Evolutionary conservation across 371 early-diverging fungal genomes (phyloP).

Genomic region (Fennellomyces sp.): DNA sequence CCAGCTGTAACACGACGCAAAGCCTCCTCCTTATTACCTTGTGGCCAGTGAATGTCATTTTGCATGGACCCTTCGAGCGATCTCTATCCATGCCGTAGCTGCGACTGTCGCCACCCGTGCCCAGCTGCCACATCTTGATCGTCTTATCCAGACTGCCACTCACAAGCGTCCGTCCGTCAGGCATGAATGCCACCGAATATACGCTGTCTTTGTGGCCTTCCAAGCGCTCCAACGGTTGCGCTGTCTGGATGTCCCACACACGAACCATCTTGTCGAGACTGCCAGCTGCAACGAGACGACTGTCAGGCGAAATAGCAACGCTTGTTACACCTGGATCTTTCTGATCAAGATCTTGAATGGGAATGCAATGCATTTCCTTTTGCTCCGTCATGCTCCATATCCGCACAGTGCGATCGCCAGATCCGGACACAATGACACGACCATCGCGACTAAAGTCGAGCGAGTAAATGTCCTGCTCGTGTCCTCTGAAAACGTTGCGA

Average conservation of each 20-base stretch:
- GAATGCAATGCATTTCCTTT: slow-evolving; percentile 64
- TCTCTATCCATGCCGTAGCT: slow-evolving; percentile 30
- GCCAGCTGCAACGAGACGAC: slow-evolving; percentile 73
- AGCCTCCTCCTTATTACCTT: slow-evolving; percentile 24
- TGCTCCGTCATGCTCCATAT: slow-evolving; percentile 85
- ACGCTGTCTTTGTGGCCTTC: slow-evolving; percentile 95
- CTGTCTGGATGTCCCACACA: slow-evolving; percentile 84
- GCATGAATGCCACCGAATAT: slow-evolving; percentile 93
- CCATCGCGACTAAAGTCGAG: slow-evolving; percentile 94
- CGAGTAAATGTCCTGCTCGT: slow-evolving; percentile 94
- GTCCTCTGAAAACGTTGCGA: slow-evolving; percentile 74
- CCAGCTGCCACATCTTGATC: slow-evolving; percentile 88
- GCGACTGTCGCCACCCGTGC: slow-evolving; percentile 27
- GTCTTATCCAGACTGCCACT: slow-evolving; percentile 95
- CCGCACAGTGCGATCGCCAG: slow-evolving; percentile 88
- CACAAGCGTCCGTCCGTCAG: slow-evolving; percentile 86
- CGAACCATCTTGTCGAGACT: slow-evolving; percentile 90
- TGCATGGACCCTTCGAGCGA: slow-evolving; percentile 37
- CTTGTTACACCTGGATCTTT: slow-evolving; percentile 93
- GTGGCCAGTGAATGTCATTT: slow-evolving; percentile 57
- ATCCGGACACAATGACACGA: slow-evolving; percentile 84
- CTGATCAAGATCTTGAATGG: slow-evolving; percentile 73
- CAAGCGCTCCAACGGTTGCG: slow-evolving; percentile 77
- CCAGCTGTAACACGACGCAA: background rate
- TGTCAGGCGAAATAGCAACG: slow-evolving; percentile 84